Percentiles rank a stretch among this genome's conserved stretches.
phyloP scores from a whole-genome alignment of 2,329 filamentous ascomycete species.

The Alternaria rosae region DNA sequence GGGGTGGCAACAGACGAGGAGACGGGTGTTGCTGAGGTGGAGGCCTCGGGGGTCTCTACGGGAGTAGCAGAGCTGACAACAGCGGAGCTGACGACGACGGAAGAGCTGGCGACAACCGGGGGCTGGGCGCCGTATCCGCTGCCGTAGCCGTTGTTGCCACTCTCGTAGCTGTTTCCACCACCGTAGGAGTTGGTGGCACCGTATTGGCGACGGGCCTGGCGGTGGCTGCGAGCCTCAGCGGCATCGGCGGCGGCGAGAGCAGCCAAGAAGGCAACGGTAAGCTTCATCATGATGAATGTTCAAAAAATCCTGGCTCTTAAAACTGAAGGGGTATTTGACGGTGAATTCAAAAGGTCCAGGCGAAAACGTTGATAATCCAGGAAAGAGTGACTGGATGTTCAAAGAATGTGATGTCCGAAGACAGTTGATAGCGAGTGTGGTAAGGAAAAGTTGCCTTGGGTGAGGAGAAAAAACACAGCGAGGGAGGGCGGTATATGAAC shows the following conservation, averaged over 20 bases:
- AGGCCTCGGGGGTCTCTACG: slow-evolving; percentile 4
- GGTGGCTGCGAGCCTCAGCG: slow-evolving; percentile 38
- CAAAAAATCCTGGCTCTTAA: slow-evolving; percentile 36
- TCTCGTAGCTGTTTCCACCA: background rate
- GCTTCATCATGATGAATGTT: slow-evolving; percentile 36
- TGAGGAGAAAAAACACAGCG: slow-evolving; percentile 27
- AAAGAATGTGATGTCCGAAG: slow-evolving; percentile 47
- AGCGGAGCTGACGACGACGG: slow-evolving; percentile 12
- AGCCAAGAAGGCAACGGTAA: slow-evolving; percentile 44
- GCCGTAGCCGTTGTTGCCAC: background rate
- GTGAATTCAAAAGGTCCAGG: slow-evolving; percentile 27
- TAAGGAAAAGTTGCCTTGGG: slow-evolving; percentile 47
- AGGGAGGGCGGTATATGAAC: slow-evolving; percentile 44
- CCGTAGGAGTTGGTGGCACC: slow-evolving; percentile 10
- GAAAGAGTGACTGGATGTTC: slow-evolving; percentile 50
- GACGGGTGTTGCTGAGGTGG: slow-evolving; percentile 1
- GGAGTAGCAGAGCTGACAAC: slow-evolving; percentile 11
- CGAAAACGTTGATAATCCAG: slow-evolving; percentile 37
- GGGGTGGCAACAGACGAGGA: slow-evolving; percentile 3
- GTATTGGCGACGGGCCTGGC: slow-evolving; percentile 39
- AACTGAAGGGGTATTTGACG: slow-evolving; percentile 28
- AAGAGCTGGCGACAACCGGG: background rate
- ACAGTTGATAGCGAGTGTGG: slow-evolving; percentile 46
- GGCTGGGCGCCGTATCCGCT: slow-evolving; percentile 11
- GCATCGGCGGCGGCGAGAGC: slow-evolving; percentile 42